Base-by-base conservation (phyloP, 2,329 filamentous ascomycete species). In the Elsinoe arachidis region DNA sequence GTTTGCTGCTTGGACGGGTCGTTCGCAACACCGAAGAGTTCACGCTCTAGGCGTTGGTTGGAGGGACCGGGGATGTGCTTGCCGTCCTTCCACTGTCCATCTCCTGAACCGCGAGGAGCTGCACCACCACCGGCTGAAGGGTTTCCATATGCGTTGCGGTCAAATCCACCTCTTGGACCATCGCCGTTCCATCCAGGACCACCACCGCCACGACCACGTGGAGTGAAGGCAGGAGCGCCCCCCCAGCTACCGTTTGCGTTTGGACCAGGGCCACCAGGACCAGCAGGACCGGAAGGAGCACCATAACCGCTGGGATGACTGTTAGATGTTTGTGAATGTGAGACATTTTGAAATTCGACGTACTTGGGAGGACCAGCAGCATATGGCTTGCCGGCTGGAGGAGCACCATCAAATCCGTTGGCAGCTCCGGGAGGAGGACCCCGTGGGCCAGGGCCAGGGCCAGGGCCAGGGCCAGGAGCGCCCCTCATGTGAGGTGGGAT, bases 1-100 rank as follows among this genome's bases (percentile, higher is more conserved):
- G 90, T 96, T 69, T 95, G 88, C 74, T 96, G 88, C 81, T 96
- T 97, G 64, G 87, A 84, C 62, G 92, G 90, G 70, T 97, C 93
- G 73, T 97, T 92, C 66, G 86, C 78, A 53, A 87, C 79, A 69
- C 93, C 93, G 72, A 96, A 99, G 55, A 99, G 87, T 71, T 99
- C 93, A 67, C 91, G 91, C 82, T 99, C 93, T 47, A 95, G 64
- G 66, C 92, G 90, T 63, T 86, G 81, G 78, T 97, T 97, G 66
- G 86, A 74, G 62, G 91, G 90, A 59, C 93, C 93, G 60, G 92
- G 82, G 67, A 96, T 79, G 78, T 99, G 93, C 81, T 97, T 96
- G 74, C 93, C 93, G 65, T 97, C 92, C 69, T 86, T 85, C 93
- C 93, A 99, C 78, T 90, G 85, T 68, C 93, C 93, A 69, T 97